These are phyloP conservation scores for Cucumis melo DNA, from an alignment of 306 rosid species.

Conservation along the genomic window DNA sequence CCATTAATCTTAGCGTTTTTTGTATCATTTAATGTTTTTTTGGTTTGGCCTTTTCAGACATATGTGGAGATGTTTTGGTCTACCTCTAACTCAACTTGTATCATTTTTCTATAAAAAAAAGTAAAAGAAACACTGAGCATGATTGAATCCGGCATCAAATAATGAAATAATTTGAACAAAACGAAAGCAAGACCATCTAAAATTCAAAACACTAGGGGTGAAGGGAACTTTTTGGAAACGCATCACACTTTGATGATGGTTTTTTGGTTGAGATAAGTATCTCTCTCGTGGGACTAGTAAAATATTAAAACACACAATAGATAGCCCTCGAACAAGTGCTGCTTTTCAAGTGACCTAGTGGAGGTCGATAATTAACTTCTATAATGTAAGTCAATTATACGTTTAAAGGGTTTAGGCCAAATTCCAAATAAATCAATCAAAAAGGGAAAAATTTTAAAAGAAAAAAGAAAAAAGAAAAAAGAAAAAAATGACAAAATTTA, in stretches of 20 bases:
- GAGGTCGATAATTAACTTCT: neutral
- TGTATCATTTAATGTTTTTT: too few species aligned
- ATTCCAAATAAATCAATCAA: neutral
- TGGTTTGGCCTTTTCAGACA: too few species aligned
- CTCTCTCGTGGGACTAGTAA: neutral
- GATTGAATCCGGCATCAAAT: neutral
- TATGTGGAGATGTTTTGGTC: too few species aligned
- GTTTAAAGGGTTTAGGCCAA: neutral
- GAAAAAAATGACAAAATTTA: slow-evolving; percentile 7
- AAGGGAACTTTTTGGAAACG: neutral
- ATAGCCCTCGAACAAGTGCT: neutral
- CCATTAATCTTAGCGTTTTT: too few species aligned
- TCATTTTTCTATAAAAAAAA: too few species aligned
- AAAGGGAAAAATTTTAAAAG: neutral
- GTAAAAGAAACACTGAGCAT: neutral
- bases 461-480: slow-evolving; percentile 3
- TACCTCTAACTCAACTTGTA: too few species aligned
- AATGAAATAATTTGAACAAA: neutral
- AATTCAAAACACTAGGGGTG: neutral
- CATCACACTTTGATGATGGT: neutral
- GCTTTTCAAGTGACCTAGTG: neutral
- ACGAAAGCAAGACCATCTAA: neutral
- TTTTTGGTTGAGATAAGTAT: neutral
- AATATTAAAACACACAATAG: neutral
- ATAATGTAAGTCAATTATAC: neutral